These are phyloP conservation scores for Epichloe sp. DNA, from an alignment of 2,329 filamentous ascomycete genomes.

Conservation along the genomic window DNA sequence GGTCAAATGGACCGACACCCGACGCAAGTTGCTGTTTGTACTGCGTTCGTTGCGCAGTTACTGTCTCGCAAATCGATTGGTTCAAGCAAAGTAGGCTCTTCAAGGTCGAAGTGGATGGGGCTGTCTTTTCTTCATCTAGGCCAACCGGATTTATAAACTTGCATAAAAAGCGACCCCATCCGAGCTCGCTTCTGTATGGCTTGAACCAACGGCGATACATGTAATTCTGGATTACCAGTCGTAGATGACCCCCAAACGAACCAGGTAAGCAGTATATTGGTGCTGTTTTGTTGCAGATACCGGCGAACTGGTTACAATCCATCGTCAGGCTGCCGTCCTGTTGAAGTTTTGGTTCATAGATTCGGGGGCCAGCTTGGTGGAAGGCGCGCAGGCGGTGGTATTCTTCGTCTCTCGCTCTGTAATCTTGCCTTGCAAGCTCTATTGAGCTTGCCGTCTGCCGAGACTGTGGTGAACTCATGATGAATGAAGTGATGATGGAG, in stretches of 20 bases:
- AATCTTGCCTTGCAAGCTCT: background rate
- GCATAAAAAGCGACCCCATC: conserved; percentile 4
- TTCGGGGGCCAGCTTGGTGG: background rate
- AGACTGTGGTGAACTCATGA: background rate
- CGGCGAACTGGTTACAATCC: rapidly evolving
- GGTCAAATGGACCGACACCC: rapidly evolving
- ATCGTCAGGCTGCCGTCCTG: background rate
- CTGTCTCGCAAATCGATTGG: background rate
- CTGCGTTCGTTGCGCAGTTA: background rate
- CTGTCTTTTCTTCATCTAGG: background rate
- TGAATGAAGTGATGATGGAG: background rate
- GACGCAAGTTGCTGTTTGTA: background rate
- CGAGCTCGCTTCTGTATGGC: conserved; percentile 6
- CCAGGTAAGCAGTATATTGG: background rate
- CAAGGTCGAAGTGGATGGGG: background rate
- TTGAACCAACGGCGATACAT: conserved; percentile 3
- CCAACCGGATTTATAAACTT: background rate
- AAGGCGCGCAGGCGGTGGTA: background rate
- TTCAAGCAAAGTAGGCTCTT: conserved; percentile 1
- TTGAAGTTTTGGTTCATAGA: background rate
- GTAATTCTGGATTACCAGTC: background rate
- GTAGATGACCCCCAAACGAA: rapidly evolving
- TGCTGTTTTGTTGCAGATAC: background rate
- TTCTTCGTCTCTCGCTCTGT: background rate
- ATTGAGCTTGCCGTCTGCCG: background rate